Base-by-base conservation (phyloP, 164 flowering plant species). In the Aristolochia contorta region DNA sequence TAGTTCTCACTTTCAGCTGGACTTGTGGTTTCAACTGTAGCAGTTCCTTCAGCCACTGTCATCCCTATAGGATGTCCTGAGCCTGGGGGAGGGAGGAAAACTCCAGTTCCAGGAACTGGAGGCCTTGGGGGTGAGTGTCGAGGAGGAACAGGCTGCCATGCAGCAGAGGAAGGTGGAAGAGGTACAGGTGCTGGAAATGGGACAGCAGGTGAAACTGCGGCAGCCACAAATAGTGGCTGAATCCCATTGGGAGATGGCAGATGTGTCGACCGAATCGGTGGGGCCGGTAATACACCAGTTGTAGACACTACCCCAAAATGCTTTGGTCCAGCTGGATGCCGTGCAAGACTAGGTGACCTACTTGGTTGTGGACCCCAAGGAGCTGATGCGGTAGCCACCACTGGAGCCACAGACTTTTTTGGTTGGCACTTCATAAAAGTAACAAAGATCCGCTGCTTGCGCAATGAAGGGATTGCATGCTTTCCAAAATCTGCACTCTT, bases 41-140 rank as follows among this genome's bases (percentile, higher is more conserved):
- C 15, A 61, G 25, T 72, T 52, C 48, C 25, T 60, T 76, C 84
- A 32, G 75, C n/a, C 52, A 67, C 24, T n/a, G 61, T 33, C 45
- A 54, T 58, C 27, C 67, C 54, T 24, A 15, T 23, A 6, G 82
- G 64, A 62, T 71, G 75, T 45, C 80, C 81, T 57, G 91, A 80
- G 50, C 89, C 85, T 33, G 82, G 72, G 14, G 96, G 90, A 67
- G 97, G 97, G 65, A 91, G 83, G 77, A 91, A 91, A 59, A 91
- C 97, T 65, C 97, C 97, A 3, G 97, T 91, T 58, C 97, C 97
- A 41, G 93, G 93, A 16, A 79, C 69, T 46, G 78, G 88, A 43
- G 78, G 57, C 51, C 88, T 75, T 67, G 91, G 83, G 19, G 85
- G 70, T 56, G 84, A 78, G 61, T 82, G 91, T 69, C 86, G 72